These are phyloP conservation scores for Tricholoma saponaceum DNA, from an alignment of 768 basidiomycete genomes.

Conservation along the genomic window DNA sequence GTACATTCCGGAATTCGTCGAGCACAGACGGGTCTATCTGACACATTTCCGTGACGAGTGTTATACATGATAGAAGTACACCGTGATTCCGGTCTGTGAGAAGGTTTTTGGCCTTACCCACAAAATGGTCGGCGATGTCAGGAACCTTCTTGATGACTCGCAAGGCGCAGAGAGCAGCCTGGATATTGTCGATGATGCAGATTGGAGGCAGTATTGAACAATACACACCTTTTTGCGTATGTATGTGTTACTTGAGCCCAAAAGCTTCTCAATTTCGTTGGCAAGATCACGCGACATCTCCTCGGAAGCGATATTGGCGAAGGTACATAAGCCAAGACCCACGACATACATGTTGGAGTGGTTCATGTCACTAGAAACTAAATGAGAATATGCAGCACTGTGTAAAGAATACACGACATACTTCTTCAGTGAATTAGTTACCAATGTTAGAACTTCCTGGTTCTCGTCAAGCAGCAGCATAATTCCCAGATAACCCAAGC, in stretches of 20 bases:
- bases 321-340: slow-evolving; percentile 94
- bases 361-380: slow-evolving; percentile 84
- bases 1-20: slow-evolving; percentile 87
- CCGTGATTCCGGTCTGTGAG: slow-evolving; percentile 97
- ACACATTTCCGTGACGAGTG: slow-evolving; percentile 94
- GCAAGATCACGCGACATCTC: slow-evolving; percentile 99
- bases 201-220: neutral
- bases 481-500: slow-evolving; percentile 94
- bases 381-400: neutral
- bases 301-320: slow-evolving; percentile 98
- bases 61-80: slow-evolving; percentile 90
- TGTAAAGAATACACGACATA: slow-evolving; percentile 31
- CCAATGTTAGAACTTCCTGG: slow-evolving; percentile 94
- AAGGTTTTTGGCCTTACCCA: slow-evolving; percentile 81
- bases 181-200: slow-evolving; percentile 5
- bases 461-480: slow-evolving; percentile 98
- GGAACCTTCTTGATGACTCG: slow-evolving; percentile 95
- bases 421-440: slow-evolving; percentile 99
- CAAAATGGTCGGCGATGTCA: slow-evolving; percentile 91
- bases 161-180: slow-evolving; percentile 95
- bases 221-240: slow-evolving; percentile 93
- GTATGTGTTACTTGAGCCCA: slow-evolving; percentile 97
- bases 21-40: slow-evolving; percentile 66
- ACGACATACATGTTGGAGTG: slow-evolving; percentile 99
- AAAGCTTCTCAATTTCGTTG: slow-evolving; percentile 95